phyloP scores from a whole-genome alignment of 495 filamentous ascomycete species.

The Lasiosphaeria hispida region DNA sequence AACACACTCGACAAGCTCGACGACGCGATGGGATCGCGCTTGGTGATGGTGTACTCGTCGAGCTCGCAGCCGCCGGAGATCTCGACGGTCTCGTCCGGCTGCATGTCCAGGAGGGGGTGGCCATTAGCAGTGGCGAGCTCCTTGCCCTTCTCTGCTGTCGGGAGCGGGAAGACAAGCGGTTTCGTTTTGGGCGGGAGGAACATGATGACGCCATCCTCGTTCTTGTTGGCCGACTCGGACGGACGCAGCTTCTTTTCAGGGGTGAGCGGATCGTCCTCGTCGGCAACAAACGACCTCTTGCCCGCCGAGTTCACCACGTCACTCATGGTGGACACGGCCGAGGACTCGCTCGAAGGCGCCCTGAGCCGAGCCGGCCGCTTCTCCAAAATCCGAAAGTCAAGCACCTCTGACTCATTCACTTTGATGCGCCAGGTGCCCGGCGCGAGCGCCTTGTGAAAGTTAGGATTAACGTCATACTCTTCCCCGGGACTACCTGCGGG shows the following conservation, averaged over 20 bases:
- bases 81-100: constrained; percentile 40
- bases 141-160: constrained; percentile 40
- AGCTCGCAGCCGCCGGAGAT: constrained; percentile 42
- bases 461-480: constrained; percentile 42
- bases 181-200: constrained; percentile 43
- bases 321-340: constrained; percentile 12
- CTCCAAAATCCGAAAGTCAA: constrained; percentile 51
- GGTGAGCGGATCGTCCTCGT: constrained; percentile 29
- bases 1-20: constrained; percentile 48
- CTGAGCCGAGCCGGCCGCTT: constrained; percentile 38
- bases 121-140: constrained; percentile 42
- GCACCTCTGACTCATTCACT: constrained; percentile 39
- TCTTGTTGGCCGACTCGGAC: constrained; percentile 24
- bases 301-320: constrained; percentile 38
- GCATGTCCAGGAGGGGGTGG: constrained; percentile 44
- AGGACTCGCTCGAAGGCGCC: constrained; percentile 24
- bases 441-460: constrained; percentile 37
- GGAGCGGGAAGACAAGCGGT: constrained; percentile 41
- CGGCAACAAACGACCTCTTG: constrained; percentile 42
- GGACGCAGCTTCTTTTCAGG: constrained; percentile 40
- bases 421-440: constrained; percentile 50
- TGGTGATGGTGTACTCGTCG: constrained; percentile 46
- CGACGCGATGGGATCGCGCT: constrained; percentile 44
- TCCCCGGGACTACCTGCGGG: constrained; percentile 26
- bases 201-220: constrained; percentile 46